Conservation (phyloP, 2,329 filamentous ascomycete species). For the Botrytis squamosa region DNA sequence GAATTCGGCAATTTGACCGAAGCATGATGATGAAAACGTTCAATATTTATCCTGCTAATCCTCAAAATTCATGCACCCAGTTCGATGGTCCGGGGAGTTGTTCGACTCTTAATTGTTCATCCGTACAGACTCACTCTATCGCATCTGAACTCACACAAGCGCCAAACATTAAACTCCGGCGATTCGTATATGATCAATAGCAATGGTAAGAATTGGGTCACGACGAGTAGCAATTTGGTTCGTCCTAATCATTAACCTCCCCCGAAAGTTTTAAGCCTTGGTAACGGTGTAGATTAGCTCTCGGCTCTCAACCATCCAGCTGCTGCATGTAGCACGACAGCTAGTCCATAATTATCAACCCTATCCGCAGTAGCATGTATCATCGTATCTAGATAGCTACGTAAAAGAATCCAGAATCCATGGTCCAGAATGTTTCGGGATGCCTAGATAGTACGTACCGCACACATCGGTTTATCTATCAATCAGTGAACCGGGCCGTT, state of each 20-base stretch:
- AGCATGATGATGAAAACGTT: conserved; percentile 7
- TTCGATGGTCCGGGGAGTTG: background rate
- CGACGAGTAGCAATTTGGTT: background rate
- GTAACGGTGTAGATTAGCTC: background rate
- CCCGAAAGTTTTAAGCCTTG: background rate
- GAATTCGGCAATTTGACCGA: background rate
- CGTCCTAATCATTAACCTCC: background rate
- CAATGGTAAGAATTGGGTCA: background rate
- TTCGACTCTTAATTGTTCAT: background rate
- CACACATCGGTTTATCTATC: background rate
- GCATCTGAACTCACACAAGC: background rate
- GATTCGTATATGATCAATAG: background rate
- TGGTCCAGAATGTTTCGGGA: conserved; percentile 7
- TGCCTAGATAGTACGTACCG: conserved; percentile 8
- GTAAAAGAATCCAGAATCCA: background rate
- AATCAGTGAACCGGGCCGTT: background rate
- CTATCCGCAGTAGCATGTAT: background rate
- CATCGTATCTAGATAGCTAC: background rate
- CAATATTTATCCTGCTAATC: background rate
- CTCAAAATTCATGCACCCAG: background rate
- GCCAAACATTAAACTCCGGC: background rate
- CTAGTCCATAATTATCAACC: background rate
- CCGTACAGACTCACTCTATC: background rate
- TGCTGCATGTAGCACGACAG: background rate
- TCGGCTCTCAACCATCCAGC: background rate